Base-by-base conservation (phyloP, 805 yeast species). In the Wickerhamomyces sydowiorum region DNA sequence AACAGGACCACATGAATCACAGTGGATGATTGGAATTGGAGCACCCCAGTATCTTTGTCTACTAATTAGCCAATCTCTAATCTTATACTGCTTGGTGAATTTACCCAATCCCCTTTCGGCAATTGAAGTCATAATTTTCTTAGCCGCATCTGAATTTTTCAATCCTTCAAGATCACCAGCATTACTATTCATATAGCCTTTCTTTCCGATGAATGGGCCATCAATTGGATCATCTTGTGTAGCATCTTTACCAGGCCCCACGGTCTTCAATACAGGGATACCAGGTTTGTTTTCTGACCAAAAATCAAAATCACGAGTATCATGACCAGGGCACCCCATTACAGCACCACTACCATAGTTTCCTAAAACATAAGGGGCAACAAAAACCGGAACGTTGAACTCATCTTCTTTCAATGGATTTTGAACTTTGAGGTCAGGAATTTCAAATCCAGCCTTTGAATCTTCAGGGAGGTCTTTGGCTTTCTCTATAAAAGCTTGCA, bases 21-120 rank as follows among this genome's bases (percentile, higher is more conserved):
- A 93, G 56, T 93, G 93, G 22, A 93, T 72, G 17, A 93, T 88
- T 5, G 99, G 99, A 41, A 93, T 93, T 2, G 99, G 99, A 0
- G 97, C 93, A 21, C 99, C 99, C 99, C 99, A 93, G 62, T 85
- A 91, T 45, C 99, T 68, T 62, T 93, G 99, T 57, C 99, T 76
- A 54, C 95, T 83, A 37, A 93, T 84, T 22, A 93, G 72, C 99
- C 99, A 93, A 58, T 93, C 99, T 51, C 97, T 73, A 23, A 93
- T 66, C 49, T 81, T 75, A 54, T 72, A 82, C 48, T 80, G 80
- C 0, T 73, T 70, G 4, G 75, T 67, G 3, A 51, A 44, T 1
- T 62, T 49, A 0, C 91, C 96, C 2, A 60, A 31, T 0, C 63
- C 61, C 0, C 45, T 38, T 0, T 50, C 38, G 15, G 56, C 60